These are phyloP conservation scores for Dipteronia dyeriana DNA, from an alignment of 345 rosid species.

Conservation along the genomic window DNA sequence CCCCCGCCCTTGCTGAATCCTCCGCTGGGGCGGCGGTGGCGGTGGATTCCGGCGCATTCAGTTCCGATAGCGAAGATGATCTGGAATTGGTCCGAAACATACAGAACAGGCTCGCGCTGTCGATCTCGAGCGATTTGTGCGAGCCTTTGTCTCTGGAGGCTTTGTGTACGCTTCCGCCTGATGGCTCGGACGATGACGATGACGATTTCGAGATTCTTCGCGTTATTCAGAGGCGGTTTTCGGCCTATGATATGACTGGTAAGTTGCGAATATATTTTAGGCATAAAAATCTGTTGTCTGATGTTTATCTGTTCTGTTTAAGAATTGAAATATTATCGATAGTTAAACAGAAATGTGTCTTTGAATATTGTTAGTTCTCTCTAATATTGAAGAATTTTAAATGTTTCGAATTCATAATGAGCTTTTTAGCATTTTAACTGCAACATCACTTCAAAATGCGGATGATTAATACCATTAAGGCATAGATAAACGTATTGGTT, in stretches of 20 bases:
- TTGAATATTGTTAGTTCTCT: neutral
- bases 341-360: neutral
- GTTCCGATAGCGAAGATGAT: conserved; percentile 65
- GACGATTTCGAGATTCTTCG: conserved; percentile 75
- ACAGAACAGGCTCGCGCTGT: conserved; percentile 45
- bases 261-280: conserved; percentile 14
- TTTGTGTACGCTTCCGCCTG: conserved; percentile 34
- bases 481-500: no score
- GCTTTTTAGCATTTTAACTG: neutral
- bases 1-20: conserved; percentile 14
- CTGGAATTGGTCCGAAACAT: conserved; percentile 55
- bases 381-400: no score
- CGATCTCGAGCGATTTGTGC: conserved; percentile 29
- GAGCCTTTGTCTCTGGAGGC: conserved; percentile 42
- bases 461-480: no score
- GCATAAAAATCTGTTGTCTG: neutral
- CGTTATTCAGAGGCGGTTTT: conserved; percentile 67
- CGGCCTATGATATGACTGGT: conserved; percentile 54
- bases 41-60: conserved; percentile 8
- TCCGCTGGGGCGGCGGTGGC: conserved; percentile 6
- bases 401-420: no score
- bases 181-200: conserved; percentile 52
- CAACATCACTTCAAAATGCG: neutral
- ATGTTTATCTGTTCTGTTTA: neutral
- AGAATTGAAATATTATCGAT: neutral